phyloP scores from a whole-genome alignment of 805 yeast species.

The Starmerella powellii region DNA sequence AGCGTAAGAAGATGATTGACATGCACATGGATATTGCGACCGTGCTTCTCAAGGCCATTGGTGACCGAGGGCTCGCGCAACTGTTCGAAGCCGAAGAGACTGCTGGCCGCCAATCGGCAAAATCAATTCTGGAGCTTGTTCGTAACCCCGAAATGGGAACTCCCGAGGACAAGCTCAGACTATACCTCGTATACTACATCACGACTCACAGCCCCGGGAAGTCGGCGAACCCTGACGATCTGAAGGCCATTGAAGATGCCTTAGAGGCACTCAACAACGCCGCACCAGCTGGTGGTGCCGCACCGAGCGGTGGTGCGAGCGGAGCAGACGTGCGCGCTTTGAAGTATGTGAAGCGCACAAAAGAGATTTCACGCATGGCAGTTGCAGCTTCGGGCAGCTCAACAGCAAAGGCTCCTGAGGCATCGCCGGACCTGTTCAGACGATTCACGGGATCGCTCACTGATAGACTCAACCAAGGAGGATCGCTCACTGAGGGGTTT shows the following conservation, averaged over 20 bases:
- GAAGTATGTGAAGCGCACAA: slow-evolving; percentile 63
- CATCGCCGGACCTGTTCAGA: slow-evolving; percentile 30
- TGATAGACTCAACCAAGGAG: slow-evolving; percentile 71
- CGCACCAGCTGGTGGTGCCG: neutral
- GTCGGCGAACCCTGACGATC: slow-evolving; percentile 36
- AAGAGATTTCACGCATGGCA: slow-evolving; percentile 53
- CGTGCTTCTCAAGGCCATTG: slow-evolving; percentile 66
- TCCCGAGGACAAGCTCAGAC: slow-evolving; percentile 65
- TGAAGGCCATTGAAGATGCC: slow-evolving; percentile 50
- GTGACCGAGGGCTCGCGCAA: slow-evolving; percentile 76
- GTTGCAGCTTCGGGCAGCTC: slow-evolving; percentile 25
- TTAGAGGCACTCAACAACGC: slow-evolving; percentile 29
- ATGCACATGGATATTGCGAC: slow-evolving; percentile 95
- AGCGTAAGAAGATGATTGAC: slow-evolving; percentile 76
- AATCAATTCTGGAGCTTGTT: slow-evolving; percentile 41
- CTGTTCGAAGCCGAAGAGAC: slow-evolving; percentile 91
- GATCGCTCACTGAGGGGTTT: slow-evolving; percentile 75
- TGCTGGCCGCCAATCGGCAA: slow-evolving; percentile 38
- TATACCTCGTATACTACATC: slow-evolving; percentile 63
- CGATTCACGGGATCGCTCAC: slow-evolving; percentile 56
- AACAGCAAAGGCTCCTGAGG: slow-evolving; percentile 20
- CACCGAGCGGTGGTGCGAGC: slow-evolving; percentile 25
- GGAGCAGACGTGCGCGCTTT: slow-evolving; percentile 53
- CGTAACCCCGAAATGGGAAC: slow-evolving; percentile 48
- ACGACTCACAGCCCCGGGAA: slow-evolving; percentile 29